Base-by-base conservation (phyloP, 345 rosid species). In the Gossypium longicalyx region DNA sequence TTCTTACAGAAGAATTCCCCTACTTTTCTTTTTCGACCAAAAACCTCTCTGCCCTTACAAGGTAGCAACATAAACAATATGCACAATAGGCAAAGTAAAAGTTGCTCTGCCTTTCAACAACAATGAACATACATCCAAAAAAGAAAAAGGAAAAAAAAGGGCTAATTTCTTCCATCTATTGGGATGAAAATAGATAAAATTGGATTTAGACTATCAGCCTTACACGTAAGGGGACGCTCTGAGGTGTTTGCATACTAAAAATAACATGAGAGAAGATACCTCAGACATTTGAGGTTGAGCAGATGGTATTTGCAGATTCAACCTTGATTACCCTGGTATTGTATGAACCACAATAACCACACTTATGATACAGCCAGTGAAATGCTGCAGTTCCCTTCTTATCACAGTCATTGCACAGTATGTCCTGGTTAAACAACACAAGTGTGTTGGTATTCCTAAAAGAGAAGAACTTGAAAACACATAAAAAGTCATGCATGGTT, bases 281-380 rank as follows among this genome's bases (percentile, higher is more conserved):
- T 72, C 67, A 71, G 49, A 6, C 62, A 23, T 72, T 71, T 23
- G 74, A 78, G 71, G 74, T 71, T 10, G 77, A 72, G 74, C 79
- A 78, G 69, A 44, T 44, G 47, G 48, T 6, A 53, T 69, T 44
- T 19, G 79, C 10, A 2, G 78, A 51, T 25, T 79, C 80, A 17
- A 73, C 76, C 80, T 77, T 82, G 45, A 82, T 82, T 58, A 82
- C 85, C 70, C 82, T 76, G 29, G 91, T 90, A 78, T 89, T 89
- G 82, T 90, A 90, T 0, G 96, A 90, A 23, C 96, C 84, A 15
- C 96, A 90, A 34, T 41, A 74, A 54, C 82, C 68, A 23, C 96
- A 90, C 83, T 89, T 90, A 80, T 89, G 96, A 73, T 90, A 90
- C 20, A 90, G 80, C 96, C 96, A 90, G 77, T 90, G 96, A 77